Evolutionary conservation across 2,329 filamentous ascomycete species (phyloP).

Genomic region (Alternaria infectoria): DNA sequence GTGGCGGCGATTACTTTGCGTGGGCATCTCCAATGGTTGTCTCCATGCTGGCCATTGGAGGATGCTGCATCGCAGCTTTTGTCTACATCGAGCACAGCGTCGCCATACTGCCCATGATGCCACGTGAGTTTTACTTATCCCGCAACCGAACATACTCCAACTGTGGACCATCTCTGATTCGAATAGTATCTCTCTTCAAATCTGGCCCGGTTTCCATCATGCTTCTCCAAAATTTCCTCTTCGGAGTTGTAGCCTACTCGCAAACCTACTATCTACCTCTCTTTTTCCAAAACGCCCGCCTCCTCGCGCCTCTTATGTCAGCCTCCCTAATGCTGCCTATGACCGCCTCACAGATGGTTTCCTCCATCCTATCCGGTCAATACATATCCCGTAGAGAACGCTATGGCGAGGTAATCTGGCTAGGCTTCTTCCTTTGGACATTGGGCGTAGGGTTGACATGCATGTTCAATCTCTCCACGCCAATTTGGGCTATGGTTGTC

Average conservation of each 20-base stretch:
- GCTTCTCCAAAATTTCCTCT: conserved; percentile 64
- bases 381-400: conserved; percentile 64
- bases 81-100: conserved; percentile 63
- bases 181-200: conserved; percentile 59
- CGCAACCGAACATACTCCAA: background rate
- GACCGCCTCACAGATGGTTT: conserved; percentile 25
- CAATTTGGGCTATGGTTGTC: conserved; percentile 56
- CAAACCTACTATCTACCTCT: conserved; percentile 67
- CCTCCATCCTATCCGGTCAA: conserved; percentile 59
- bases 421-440: conserved; percentile 56
- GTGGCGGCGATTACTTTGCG: conserved; percentile 63
- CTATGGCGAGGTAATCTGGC: conserved; percentile 56
- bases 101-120: conserved; percentile 65
- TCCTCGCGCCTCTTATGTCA: conserved; percentile 54
- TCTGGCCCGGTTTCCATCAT: conserved; percentile 62
- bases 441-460: conserved; percentile 61
- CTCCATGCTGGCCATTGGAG: conserved; percentile 62
- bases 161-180: background rate
- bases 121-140: conserved; percentile 41
- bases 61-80: conserved; percentile 56
- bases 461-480: conserved; percentile 55
- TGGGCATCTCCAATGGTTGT: conserved; percentile 66
- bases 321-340: conserved; percentile 59
- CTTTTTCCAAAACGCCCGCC: conserved; percentile 65
- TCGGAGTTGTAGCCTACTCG: conserved; percentile 65